Base-by-base conservation (phyloP, 2,329 filamentous ascomycete species). In the Fusarium nanum region DNA sequence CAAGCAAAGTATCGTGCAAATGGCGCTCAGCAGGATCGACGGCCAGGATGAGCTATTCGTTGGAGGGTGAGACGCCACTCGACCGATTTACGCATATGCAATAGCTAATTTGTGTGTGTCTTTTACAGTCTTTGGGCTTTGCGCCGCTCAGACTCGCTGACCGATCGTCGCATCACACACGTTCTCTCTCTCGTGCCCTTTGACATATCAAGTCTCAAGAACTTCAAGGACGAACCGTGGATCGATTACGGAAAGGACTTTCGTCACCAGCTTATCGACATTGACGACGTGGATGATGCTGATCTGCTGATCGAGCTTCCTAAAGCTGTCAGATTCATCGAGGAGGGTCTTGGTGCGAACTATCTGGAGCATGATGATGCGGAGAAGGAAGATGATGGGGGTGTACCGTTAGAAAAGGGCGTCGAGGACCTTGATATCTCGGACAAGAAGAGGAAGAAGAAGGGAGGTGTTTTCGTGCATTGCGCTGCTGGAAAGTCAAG, bases 401-500 rank as follows among this genome's bases (percentile, higher is more conserved):
- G 73, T 27, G 73, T 66, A 48, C 48, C 62, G 16, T 61, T 75
- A 56, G 70, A 70, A 45, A 62, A 72, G 28, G 65, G 64, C 23
- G 37, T 68, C 18, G 53, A 70, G 49, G 50, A 68, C 9, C 58
- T 73, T 12, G 65, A 54, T 28, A 58, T 72, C 13, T 63, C 45
- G 7, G 54, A 62, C 3, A 66, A 67, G 62, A 58, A 70, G 55
- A 64, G 67, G 32, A 47, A 68, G 62, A 64, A 63, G 44, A 56
- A 52, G 64, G 82, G 82, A 28, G 85, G 81, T 16, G 86, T 89
- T 28, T 86, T 85, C 59, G 87, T 89, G 12, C 85, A 87, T 81
- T 97, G 96, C 85, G 95, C 94, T 23, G 97, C 97, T 90, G 96
- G 96, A 56, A 97, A 97, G 82, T 98, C 94, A 34, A 92, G 96